Conservation (phyloP, 768 basidiomycete species). For the Termitomyces sp. region DNA sequence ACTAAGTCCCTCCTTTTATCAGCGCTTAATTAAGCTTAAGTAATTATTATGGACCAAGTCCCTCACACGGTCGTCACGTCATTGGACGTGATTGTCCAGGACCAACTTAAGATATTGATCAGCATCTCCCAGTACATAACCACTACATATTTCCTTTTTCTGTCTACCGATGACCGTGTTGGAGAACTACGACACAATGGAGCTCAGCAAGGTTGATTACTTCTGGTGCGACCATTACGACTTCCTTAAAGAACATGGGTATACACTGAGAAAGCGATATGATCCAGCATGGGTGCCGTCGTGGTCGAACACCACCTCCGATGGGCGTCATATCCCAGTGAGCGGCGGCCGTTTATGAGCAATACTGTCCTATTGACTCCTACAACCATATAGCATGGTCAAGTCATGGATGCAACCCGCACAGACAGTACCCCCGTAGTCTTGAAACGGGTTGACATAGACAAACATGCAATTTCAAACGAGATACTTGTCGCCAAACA, state of each 20-base stretch:
- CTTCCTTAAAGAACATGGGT: neutral
- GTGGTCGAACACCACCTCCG: neutral
- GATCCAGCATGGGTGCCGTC: neutral
- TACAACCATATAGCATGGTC: neutral
- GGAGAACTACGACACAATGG: neutral
- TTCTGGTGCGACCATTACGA: neutral
- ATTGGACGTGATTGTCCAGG: no score
- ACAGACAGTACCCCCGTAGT: constrained; percentile 20
- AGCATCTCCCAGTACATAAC: no score
- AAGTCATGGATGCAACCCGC: constrained; percentile 22
- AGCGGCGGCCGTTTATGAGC: neutral
- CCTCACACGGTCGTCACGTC: no score
- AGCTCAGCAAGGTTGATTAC: neutral
- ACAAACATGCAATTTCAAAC: constrained; percentile 11
- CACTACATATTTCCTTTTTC: no score
- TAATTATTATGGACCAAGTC: no score
- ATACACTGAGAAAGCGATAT: neutral
- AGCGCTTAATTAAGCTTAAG: no score
- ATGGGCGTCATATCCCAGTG: neutral
- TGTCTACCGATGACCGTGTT: neutral
- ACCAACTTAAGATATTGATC: no score
- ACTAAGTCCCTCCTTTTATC: no score
- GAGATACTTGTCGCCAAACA: constrained; percentile 23
- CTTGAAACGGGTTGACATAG: constrained; percentile 18
- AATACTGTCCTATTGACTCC: neutral